phyloP scores from a whole-genome alignment of 495 filamentous ascomycete genomes.

The Daldinia childiae region DNA sequence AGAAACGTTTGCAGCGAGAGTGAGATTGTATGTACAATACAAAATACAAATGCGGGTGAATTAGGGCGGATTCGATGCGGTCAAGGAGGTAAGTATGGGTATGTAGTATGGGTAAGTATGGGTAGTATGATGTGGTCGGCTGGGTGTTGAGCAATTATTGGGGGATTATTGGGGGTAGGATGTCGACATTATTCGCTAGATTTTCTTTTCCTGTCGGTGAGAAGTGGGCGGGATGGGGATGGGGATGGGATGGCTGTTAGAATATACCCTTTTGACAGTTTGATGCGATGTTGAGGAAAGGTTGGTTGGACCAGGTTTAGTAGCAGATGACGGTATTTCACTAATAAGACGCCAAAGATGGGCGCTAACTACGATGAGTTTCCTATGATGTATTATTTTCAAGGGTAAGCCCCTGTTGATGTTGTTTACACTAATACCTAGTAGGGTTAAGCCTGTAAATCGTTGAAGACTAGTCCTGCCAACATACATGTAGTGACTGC shows the following conservation, averaged over 20 bases:
- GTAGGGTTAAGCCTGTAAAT: not conserved
- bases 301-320: not conserved
- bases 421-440: not conserved
- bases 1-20: constrained; percentile 24
- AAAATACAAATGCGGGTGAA: constrained; percentile 18
- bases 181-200: constrained; percentile 26
- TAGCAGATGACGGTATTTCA: constrained; percentile 35
- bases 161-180: constrained; percentile 30
- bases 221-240: constrained; percentile 19
- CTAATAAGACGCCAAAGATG: constrained; percentile 17
- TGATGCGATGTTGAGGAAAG: constrained; percentile 28
- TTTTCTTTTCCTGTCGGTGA: constrained; percentile 29
- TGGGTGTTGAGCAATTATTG: constrained; percentile 35
- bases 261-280: constrained; percentile 23
- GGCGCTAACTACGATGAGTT: constrained; percentile 29
- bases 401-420: constrained; percentile 21
- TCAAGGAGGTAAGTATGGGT: constrained; percentile 33
- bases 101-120: too few species aligned
- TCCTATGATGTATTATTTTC: constrained; percentile 36
- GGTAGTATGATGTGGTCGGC: constrained; percentile 38
- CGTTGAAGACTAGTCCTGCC: not conserved
- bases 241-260: constrained; percentile 17
- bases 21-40: not conserved
- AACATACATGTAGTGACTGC: not conserved
- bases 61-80: constrained; percentile 24